Evolutionary conservation across 1,139 yeast genomes (phyloP).

Genomic region (Candida tropicalis): DNA sequence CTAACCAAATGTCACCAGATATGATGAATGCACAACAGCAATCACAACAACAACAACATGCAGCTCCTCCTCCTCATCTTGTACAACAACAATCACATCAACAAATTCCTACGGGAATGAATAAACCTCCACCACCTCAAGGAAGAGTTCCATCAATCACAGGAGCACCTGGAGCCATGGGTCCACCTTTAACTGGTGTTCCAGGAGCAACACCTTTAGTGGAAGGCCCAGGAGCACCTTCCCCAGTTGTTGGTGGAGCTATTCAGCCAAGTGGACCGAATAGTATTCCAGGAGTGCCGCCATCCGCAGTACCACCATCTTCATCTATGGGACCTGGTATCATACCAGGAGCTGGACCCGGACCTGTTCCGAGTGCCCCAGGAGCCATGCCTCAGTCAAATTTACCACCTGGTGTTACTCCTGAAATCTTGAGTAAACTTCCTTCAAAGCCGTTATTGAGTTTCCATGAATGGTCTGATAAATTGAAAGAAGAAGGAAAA

Average conservation of each 20-base stretch:
- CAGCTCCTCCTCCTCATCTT: not conserved
- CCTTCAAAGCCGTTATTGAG: constrained; percentile 24
- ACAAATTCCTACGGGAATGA: constrained; percentile 10
- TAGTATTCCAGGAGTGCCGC: not conserved
- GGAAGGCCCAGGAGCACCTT: constrained; percentile 7
- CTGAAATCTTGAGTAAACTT: constrained; percentile 25
- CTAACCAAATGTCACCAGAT: constrained; percentile 11
- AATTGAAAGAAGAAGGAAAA: constrained; percentile 42
- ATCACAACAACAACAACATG: not conserved
- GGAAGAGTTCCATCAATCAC: constrained; percentile 10
- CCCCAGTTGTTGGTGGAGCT: constrained; percentile 2
- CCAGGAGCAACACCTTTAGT: constrained; percentile 5
- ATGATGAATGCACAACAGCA: constrained; percentile 7
- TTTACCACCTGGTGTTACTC: constrained; percentile 18
- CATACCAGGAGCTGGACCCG: not conserved
- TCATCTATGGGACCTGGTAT: not conserved
- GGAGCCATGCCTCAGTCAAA: constrained; percentile 12
- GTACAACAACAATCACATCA: not conserved
- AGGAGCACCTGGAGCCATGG: constrained; percentile 1
- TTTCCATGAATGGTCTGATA: constrained; percentile 59
- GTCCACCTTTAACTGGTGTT: constrained; percentile 7
- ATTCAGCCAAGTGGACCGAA: constrained; percentile 3
- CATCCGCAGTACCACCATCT: not conserved
- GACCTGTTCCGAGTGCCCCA: not conserved
- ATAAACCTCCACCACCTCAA: constrained; percentile 7